These are phyloP conservation scores for Scytalidium sp. DNA, from an alignment of 2,329 filamentous ascomycete genomes.

Conservation along the genomic window DNA sequence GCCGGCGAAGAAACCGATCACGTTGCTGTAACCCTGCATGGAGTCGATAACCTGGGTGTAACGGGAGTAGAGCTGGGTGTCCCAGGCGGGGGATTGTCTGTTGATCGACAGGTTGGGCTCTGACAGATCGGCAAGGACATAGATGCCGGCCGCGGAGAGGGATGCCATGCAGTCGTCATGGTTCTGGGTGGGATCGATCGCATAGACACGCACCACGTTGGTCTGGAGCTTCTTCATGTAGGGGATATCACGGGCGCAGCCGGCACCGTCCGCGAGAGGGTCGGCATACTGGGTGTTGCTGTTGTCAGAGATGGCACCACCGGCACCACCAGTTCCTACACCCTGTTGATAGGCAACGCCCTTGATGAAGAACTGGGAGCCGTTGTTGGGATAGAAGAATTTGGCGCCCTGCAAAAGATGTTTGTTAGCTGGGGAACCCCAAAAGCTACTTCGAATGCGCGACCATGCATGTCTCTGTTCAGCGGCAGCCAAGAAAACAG, in stretches of 20 bases:
- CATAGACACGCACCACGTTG: constrained; percentile 93
- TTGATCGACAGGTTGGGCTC: constrained; percentile 82
- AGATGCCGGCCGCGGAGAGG: constrained; percentile 83
- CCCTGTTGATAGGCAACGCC: constrained; percentile 95
- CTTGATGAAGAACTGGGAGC: constrained; percentile 87
- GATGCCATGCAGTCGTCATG: constrained; percentile 82
- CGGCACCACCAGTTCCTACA: constrained; percentile 45
- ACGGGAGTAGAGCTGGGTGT: constrained; percentile 70
- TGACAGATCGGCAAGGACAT: constrained; percentile 87
- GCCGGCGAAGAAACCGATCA: constrained; percentile 95
- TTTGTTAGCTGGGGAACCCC: no score
- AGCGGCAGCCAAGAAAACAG: no score
- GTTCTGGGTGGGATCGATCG: constrained; percentile 74
- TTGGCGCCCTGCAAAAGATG: constrained; percentile 20
- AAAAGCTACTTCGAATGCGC: no score
- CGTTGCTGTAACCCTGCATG: constrained; percentile 79
- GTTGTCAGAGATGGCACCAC: constrained; percentile 43
- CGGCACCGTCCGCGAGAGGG: constrained; percentile 67
- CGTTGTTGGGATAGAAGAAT: constrained; percentile 41
- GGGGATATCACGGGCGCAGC: constrained; percentile 83
- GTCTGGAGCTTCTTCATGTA: constrained; percentile 74
- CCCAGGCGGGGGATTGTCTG: constrained; percentile 76
- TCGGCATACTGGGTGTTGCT: constrained; percentile 63
- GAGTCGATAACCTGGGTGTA: constrained; percentile 83
- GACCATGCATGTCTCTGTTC: no score